Evolutionary conservation across 352 stramenopile species (phyloP), one percentile per base, ranked within the genome.

Genomic region (Pythium grandisporangium): DNA sequence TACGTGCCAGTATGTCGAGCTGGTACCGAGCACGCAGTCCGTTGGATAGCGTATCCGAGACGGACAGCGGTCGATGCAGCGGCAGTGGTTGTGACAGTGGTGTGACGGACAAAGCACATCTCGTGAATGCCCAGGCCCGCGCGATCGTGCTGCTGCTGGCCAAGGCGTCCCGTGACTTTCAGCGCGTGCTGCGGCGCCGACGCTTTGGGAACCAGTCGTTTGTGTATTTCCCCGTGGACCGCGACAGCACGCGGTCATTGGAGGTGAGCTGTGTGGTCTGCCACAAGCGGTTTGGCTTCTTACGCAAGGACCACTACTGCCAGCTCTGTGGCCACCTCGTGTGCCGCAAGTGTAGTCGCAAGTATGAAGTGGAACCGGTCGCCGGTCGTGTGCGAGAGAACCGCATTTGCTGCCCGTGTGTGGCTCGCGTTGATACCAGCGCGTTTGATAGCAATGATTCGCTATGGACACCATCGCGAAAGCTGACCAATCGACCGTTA

Each of bases 291-390:
- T 88, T 88, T 39, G 63, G 66, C 1, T 21, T 85, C 20, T 53
- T 88, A 19, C 71, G 72, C 23, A 51, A 55, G 12, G 59, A 74
- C 43, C 53, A 70, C 12, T 79, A 73, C 40, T 88, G 75, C 49
- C 71, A 85, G 51, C 47, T 88, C 24, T 88, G 75, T 24, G 69
- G 60, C 1, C 55, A 80, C 16, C 48, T 66, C 14, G 68, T 84
- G 29, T 88, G 75, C 11, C 70, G 71, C 10, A 52, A 75, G 16
- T 85, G 71, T 46, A 83, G 63, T 13, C 58, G 62, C 30, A 84
- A 84, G 52, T 75, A 82, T 50, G 72, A 85, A 12, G 67, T 88
- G 6, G 75, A 88, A 47, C 50, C 65, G 4, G 26, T 72, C 17
- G 53, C 61, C 0, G 65, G 61, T 23, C 52, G 46, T 41, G 57